These are phyloP conservation scores for Cornus florida DNA, from an alignment of 148 eudicot genomes.

Conservation along the genomic window DNA sequence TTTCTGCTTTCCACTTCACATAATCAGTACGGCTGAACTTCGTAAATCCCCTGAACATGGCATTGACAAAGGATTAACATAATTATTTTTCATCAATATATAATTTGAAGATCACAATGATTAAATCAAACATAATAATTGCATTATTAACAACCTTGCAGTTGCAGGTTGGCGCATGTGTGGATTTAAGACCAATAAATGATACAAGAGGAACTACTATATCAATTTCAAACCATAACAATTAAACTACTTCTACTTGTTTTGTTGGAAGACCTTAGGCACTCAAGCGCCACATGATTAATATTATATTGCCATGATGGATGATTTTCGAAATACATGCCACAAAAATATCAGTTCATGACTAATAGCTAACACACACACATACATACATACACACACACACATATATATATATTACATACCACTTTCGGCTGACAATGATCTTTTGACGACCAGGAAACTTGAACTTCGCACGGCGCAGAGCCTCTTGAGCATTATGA, in stretches of 20 bases:
- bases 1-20: conserved; percentile 40
- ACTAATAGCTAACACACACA: not conserved
- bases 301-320: not conserved
- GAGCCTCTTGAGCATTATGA: conserved; percentile 48
- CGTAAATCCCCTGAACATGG: conserved; percentile 45
- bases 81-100: too few species aligned
- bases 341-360: not conserved
- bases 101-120: too few species aligned
- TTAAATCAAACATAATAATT: too few species aligned
- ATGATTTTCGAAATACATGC: not conserved
- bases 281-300: not conserved
- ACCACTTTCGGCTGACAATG: conserved; percentile 62
- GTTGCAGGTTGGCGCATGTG: too few species aligned
- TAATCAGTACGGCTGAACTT: conserved; percentile 47
- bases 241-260: too few species aligned
- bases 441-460: conserved; percentile 67
- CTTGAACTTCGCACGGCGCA: conserved; percentile 61
- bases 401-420: not conserved
- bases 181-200: not conserved
- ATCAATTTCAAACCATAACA: too few species aligned
- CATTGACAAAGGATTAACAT: not conserved
- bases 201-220: too few species aligned
- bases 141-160: too few species aligned
- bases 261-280: too few species aligned
- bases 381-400: too few species aligned